Conservation (phyloP, 2,329 filamentous ascomycete genomes). For the Lasiodiplodia citricola region DNA sequence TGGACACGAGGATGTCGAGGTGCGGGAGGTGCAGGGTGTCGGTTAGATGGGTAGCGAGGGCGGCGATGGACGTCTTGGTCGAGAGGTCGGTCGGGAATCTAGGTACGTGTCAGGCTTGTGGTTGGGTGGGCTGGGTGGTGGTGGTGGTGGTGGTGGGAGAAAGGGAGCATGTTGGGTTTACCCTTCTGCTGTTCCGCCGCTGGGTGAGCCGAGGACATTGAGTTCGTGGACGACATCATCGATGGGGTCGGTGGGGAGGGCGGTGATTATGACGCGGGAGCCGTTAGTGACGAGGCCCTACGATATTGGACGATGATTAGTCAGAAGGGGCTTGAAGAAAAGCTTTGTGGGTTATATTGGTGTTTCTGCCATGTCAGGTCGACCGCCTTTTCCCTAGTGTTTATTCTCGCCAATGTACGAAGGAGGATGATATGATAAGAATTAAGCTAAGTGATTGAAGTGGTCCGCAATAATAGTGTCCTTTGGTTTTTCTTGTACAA, state of each 20-base stretch:
- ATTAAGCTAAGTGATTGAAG: too few species aligned
- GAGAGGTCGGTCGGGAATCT: conserved; percentile 45
- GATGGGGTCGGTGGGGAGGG: conserved; percentile 27
- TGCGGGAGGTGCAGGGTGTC: conserved; percentile 42
- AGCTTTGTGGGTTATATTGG: too few species aligned
- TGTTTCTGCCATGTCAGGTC: too few species aligned
- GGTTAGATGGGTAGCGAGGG: conserved; percentile 41
- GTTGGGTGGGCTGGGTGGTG: not conserved
- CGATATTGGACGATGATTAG: not conserved
- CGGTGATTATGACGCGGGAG: conserved; percentile 26
- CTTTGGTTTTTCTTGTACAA: too few species aligned
- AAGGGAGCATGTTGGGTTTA: not conserved
- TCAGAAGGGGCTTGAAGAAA: not conserved
- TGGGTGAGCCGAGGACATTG: not conserved
- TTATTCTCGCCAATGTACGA: too few species aligned
- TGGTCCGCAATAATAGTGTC: too few species aligned
- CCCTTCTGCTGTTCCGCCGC: conserved; percentile 16
- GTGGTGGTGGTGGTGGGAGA: not conserved
- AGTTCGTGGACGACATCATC: not conserved
- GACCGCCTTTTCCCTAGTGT: too few species aligned
- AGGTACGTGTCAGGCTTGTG: not conserved
- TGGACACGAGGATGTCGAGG: conserved; percentile 56
- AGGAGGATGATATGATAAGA: too few species aligned
- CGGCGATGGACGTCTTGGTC: conserved; percentile 48
- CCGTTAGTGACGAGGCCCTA: conserved; percentile 28